Evolutionary conservation across 176 grass and related monocot genomes (phyloP).

Genomic region (Ampelocalamus luodianensis): DNA sequence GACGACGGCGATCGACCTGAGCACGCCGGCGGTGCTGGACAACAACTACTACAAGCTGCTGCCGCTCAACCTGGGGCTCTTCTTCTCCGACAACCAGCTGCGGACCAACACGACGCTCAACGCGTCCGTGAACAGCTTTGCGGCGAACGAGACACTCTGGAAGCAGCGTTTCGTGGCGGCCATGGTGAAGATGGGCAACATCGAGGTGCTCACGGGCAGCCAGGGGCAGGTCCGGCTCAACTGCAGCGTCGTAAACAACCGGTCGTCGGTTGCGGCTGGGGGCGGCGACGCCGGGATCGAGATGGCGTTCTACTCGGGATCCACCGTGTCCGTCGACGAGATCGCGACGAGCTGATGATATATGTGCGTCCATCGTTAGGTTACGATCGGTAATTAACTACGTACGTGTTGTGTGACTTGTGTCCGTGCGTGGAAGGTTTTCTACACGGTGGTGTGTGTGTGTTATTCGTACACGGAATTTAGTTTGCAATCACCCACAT

Average conservation of each 20-base stretch:
- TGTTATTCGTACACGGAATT: not conserved
- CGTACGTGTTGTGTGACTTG: not conserved
- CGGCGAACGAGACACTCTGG: constrained; percentile 44
- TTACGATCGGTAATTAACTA: not conserved
- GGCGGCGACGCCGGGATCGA: not conserved
- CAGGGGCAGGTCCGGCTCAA: constrained; percentile 44
- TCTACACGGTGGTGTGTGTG: not conserved
- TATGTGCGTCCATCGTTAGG: too few relatives aligned
- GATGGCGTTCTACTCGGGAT: not conserved
- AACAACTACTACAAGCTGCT: constrained; percentile 65
- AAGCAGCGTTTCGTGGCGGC: constrained; percentile 51
- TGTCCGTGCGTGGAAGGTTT: not conserved
- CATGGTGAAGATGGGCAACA: constrained; percentile 58
- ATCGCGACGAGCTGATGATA: constrained; percentile 31
- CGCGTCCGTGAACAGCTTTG: constrained; percentile 38
- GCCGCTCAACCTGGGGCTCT: constrained; percentile 42
- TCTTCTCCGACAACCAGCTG: constrained; percentile 60
- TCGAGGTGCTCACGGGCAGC: constrained; percentile 55
- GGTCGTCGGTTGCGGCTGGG: not conserved
- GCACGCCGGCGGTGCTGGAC: constrained; percentile 52
- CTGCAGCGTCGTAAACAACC: constrained; percentile 55
- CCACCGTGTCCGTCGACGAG: constrained; percentile 38
- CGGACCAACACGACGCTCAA: constrained; percentile 41
- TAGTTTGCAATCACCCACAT: not conserved
- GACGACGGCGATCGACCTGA: constrained; percentile 37